Conservation (phyloP, 2,329 filamentous ascomycete species). For the Claviceps cyperi region DNA sequence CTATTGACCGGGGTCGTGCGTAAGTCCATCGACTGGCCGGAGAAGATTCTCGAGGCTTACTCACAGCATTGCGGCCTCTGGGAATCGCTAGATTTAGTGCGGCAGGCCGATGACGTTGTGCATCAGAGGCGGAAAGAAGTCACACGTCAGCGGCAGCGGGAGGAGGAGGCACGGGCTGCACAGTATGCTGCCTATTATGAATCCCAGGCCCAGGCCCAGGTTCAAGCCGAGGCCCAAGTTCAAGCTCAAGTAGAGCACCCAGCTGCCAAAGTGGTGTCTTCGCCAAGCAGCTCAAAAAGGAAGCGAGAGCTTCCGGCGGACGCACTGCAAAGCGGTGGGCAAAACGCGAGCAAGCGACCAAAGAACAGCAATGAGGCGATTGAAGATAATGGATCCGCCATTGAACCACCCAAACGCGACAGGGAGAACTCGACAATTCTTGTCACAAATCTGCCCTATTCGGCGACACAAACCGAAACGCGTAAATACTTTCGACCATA, state of each 20-base stretch:
- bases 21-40: slow-evolving; percentile 58
- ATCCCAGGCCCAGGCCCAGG: slow-evolving; percentile 9
- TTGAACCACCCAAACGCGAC: slow-evolving; percentile 52
- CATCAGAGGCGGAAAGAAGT: slow-evolving; percentile 53
- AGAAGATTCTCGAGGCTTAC: slow-evolving; percentile 61
- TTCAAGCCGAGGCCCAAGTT: slow-evolving; percentile 7
- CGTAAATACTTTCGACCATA: slow-evolving; percentile 87
- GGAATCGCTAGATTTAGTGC: slow-evolving; percentile 62
- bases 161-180: slow-evolving; percentile 46
- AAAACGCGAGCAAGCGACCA: slow-evolving; percentile 51
- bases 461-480: slow-evolving; percentile 56
- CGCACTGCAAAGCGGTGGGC: slow-evolving; percentile 21
- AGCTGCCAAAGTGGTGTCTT: slow-evolving; percentile 12
- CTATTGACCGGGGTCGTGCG: slow-evolving; percentile 54
- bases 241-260: slow-evolving; percentile 5
- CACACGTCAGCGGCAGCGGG: slow-evolving; percentile 47
- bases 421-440: slow-evolving; percentile 81
- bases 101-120: slow-evolving; percentile 58
- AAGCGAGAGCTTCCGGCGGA: slow-evolving; percentile 52
- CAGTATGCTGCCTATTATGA: slow-evolving; percentile 29
- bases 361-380: slow-evolving; percentile 29
- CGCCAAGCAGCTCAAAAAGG: slow-evolving; percentile 44
- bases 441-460: slow-evolving; percentile 59
- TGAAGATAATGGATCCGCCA: slow-evolving; percentile 9
- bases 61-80: slow-evolving; percentile 78